These are phyloP conservation scores for Pythium dissotocum DNA, from an alignment of 352 stramenopile genomes.

Conservation along the genomic window DNA sequence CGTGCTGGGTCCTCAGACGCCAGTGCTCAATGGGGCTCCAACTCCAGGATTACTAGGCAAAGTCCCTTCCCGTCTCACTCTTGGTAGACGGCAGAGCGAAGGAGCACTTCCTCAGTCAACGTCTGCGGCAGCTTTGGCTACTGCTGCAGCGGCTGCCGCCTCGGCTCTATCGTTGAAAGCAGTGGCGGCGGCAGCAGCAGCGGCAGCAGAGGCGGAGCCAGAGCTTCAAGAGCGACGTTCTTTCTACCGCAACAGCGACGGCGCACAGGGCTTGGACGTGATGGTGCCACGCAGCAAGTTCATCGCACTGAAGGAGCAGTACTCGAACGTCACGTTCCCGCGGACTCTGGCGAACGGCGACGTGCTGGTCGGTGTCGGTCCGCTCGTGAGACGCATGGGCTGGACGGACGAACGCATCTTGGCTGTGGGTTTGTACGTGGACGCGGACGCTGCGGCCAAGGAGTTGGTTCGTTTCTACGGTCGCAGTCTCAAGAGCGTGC, in stretches of 20 bases:
- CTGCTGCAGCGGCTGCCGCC: background rate
- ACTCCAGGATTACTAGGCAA: background rate
- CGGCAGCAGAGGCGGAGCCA: background rate
- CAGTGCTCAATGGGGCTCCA: background rate
- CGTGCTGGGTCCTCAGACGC: background rate
- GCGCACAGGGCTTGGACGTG: background rate
- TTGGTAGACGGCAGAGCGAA: background rate
- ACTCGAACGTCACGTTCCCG: slow-evolving; percentile 78
- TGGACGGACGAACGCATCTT: slow-evolving; percentile 86
- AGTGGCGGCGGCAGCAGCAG: background rate
- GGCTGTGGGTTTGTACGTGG: slow-evolving; percentile 77
- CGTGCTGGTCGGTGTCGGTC: slow-evolving; percentile 69
- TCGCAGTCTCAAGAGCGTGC: slow-evolving; percentile 54
- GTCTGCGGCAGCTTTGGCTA: background rate
- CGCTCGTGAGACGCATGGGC: slow-evolving; percentile 73
- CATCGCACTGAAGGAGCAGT: slow-evolving; percentile 57
- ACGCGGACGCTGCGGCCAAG: slow-evolving; percentile 53
- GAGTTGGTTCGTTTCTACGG: slow-evolving; percentile 63
- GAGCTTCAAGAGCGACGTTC: slow-evolving; percentile 9
- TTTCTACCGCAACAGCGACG: slow-evolving; percentile 24
- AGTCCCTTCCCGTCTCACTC: background rate
- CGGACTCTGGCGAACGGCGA: slow-evolving; percentile 74
- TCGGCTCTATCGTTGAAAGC: background rate
- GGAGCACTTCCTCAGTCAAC: background rate
- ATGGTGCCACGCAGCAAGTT: slow-evolving; percentile 20